A percentile compares a stretch with the other conserved stretches of the same genome.
Evolutionary conservation across 345 rosid genomes (phyloP).

Genomic region (Ceriops decandra): DNA sequence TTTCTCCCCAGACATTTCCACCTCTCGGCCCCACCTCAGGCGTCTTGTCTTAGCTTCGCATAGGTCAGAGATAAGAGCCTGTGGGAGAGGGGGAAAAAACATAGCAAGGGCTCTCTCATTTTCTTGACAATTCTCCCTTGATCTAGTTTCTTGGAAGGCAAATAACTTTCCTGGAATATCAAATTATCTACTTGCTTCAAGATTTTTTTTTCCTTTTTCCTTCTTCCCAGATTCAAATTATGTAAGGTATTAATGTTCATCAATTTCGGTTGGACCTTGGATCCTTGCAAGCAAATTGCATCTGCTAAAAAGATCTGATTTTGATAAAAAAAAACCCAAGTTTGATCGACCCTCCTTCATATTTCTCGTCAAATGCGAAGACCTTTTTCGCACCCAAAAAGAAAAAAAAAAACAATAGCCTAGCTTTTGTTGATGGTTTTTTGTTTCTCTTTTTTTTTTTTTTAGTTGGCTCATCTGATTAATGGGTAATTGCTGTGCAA

Average conservation of each 20-base stretch:
- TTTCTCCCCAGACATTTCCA: not conserved
- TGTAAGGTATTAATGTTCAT: not conserved
- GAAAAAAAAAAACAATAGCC: not conserved
- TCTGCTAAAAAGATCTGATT: constrained; percentile 10
- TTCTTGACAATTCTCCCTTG: not conserved
- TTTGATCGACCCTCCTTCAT: constrained; percentile 1
- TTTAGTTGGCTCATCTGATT: not conserved
- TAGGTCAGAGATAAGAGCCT: not conserved
- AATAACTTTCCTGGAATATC: constrained; percentile 6
- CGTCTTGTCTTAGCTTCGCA: constrained; percentile 5
- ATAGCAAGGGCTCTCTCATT: not conserved
- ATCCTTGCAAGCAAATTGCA: not conserved
- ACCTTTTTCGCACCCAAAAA: constrained; percentile 1
- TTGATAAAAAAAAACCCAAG: constrained; percentile 3
- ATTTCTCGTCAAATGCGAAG: constrained; percentile 13
- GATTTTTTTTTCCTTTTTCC: not conserved
- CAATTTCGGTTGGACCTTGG: constrained; percentile 6
- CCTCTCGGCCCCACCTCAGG: not conserved
- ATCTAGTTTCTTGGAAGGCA: constrained; percentile 4
- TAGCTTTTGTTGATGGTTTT: not conserved
- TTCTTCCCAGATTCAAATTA: not conserved
- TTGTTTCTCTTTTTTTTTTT: not conserved
- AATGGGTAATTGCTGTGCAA: constrained; percentile 37
- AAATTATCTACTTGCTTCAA: not conserved
- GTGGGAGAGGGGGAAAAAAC: too few species aligned